phyloP scores from a whole-genome alignment of 2,329 filamentous ascomycete species.

The Phialocephala subalpina region DNA sequence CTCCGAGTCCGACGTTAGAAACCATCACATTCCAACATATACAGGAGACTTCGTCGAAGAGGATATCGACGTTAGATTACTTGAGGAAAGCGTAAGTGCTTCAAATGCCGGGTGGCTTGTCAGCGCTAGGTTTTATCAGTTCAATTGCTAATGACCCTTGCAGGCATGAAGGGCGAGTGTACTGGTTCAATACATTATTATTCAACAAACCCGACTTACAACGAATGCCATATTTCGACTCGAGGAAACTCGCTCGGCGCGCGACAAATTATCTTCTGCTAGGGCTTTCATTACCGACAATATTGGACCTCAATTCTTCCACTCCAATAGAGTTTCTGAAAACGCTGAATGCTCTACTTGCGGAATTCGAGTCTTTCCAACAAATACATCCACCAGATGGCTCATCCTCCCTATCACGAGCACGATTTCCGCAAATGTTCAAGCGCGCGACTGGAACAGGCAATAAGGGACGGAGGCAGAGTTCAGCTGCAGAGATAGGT shows the following conservation, averaged over 20 bases:
- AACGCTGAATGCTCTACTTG: slow-evolving; percentile 82
- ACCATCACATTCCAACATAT: slow-evolving; percentile 64
- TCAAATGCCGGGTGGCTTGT: neutral
- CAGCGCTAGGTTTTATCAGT: neutral
- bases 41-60: slow-evolving; percentile 86
- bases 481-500: slow-evolving; percentile 67
- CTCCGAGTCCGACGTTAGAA: slow-evolving; percentile 44
- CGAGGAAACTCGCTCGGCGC: slow-evolving; percentile 83
- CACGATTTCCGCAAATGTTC: slow-evolving; percentile 85
- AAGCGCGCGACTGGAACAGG: slow-evolving; percentile 63
- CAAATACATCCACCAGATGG: slow-evolving; percentile 84
- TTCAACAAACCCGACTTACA: slow-evolving; percentile 84
- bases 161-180: slow-evolving; percentile 92
- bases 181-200: slow-evolving; percentile 98
- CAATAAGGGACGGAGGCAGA: slow-evolving; percentile 65
- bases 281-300: slow-evolving; percentile 87
- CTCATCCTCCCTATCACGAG: slow-evolving; percentile 73
- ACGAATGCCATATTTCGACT: slow-evolving; percentile 85
- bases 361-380: slow-evolving; percentile 95
- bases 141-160: slow-evolving; percentile 16
- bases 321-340: slow-evolving; percentile 86
- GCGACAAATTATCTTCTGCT: slow-evolving; percentile 94
- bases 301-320: slow-evolving; percentile 86
- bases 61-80: slow-evolving; percentile 94
- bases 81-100: slow-evolving; percentile 83